Evolutionary conservation across 495 filamentous ascomycete species (phyloP), one percentile per base, ranked within the genome.

Genomic region (Penicillium psychrofluorescens): DNA sequence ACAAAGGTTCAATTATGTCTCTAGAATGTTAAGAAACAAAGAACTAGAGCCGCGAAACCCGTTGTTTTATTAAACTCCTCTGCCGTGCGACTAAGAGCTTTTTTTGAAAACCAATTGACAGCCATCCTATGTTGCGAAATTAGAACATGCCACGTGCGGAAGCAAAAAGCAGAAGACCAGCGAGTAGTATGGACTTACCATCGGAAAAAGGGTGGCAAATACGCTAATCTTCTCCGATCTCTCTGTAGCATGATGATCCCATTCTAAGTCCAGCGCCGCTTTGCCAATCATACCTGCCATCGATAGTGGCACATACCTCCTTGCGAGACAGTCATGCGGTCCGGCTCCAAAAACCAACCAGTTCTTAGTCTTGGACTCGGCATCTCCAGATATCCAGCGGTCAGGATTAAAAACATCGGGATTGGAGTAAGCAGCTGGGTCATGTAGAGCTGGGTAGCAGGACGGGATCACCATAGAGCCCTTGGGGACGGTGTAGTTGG

Each of bases 311-410:
- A 89, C 90, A 59, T 95, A 97, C 12, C 78, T 80, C 62, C 94
- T 84, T 14, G 90, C 90, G 13, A 97, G 70, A 60, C 90, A 97
- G 59, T 95, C 94, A 67, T 97, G 90, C 35, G 90, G 77, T 0
- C 90, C 90, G 0, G 87, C 86, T 29, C 90, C 90, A 54, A 97
- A 97, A 2, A 97, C 91, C 16, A 97, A 77, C 76, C 83, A 97
- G 64, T 97, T 97, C 78, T 95, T 95, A 36, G 79, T 78, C 45
- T 89, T 85, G 56, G 86, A 83, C 62, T 95, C 91, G 3, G 91
- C 91, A 52, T 88, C 86, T 10, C 91, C 90, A 2, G 79, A 78
- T 49, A 90, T 85, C 79, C 90, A 97, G 36, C 90, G 78, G 43
- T 97, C 90, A 1, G 90, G 90, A 54, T 75, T 57, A 53, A 86